Evolutionary conservation across 1,139 yeast genomes (phyloP).

Genomic region (Yamadazyma conglobata): DNA sequence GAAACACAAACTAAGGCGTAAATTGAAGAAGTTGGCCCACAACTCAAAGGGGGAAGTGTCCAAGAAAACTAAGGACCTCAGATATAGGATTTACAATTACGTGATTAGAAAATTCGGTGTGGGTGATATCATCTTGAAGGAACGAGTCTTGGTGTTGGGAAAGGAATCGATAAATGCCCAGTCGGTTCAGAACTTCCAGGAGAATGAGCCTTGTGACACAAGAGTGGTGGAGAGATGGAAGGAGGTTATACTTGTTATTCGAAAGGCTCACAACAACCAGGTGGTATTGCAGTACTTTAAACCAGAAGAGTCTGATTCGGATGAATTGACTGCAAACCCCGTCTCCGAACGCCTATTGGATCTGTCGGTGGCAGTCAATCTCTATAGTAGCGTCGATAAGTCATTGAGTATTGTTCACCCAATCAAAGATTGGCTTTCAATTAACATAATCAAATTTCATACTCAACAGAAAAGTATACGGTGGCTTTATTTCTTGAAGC

Average conservation of each 20-base stretch:
- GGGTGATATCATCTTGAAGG: slow-evolving; percentile 66
- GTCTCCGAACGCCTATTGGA: slow-evolving; percentile 21
- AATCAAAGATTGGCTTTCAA: slow-evolving; percentile 22
- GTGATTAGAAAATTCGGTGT: slow-evolving; percentile 28
- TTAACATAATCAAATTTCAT: slow-evolving; percentile 55
- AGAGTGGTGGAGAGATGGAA: slow-evolving; percentile 70
- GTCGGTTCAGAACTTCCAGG: slow-evolving; percentile 22
- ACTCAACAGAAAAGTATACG: slow-evolving; percentile 50
- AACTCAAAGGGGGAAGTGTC: slow-evolving; percentile 23
- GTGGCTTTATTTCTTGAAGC: slow-evolving; percentile 62
- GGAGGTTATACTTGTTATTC: slow-evolving; percentile 65
- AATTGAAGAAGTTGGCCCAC: slow-evolving; percentile 22
- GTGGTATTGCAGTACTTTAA: slow-evolving; percentile 61
- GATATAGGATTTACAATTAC: slow-evolving; percentile 19
- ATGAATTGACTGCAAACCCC: slow-evolving; percentile 20
- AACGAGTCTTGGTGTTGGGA: slow-evolving; percentile 58
- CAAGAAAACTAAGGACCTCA: slow-evolving; percentile 17
- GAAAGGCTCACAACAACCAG: slow-evolving; percentile 57
- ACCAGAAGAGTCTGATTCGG: slow-evolving; percentile 26
- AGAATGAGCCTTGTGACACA: slow-evolving; percentile 49
- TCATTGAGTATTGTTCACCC: slow-evolving; percentile 54
- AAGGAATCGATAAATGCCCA: slow-evolving; percentile 18
- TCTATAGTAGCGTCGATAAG: slow-evolving; percentile 69
- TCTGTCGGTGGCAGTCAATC: slow-evolving; percentile 32
- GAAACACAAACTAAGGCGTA: slow-evolving; percentile 20